Evolutionary conservation across 2,329 filamentous ascomycete genomes (phyloP).

Genomic region (Aureobasidium sp.): DNA sequence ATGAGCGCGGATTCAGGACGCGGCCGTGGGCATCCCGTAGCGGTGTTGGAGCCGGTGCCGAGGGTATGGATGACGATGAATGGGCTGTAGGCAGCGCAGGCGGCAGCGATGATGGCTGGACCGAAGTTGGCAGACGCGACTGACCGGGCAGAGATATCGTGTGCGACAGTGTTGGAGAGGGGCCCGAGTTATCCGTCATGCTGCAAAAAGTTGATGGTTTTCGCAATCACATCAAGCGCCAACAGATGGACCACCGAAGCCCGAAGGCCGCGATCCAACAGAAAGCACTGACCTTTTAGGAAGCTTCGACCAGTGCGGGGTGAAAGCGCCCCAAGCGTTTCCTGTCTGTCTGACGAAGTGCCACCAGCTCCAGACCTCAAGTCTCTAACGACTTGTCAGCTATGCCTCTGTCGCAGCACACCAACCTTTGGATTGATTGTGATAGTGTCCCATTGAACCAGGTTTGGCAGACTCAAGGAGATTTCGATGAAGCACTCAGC

Average conservation of each 20-base stretch:
- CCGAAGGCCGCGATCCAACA: neutral
- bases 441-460: too few species aligned
- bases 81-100: neutral
- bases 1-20: slow-evolving; percentile 33
- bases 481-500: too few species aligned
- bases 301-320: slow-evolving; percentile 1
- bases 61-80: neutral
- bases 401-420: neutral
- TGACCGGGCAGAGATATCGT: neutral
- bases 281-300: neutral
- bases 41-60: neutral
- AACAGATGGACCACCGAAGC: neutral
- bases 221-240: neutral
- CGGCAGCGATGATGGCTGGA: neutral
- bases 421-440: too few species aligned
- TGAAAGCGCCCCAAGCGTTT: neutral
- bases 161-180: neutral
- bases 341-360: neutral
- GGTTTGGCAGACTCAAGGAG: too few species aligned
- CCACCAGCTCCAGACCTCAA: neutral
- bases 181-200: neutral
- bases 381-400: neutral
- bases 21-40: slow-evolving; percentile 24
- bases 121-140: neutral
- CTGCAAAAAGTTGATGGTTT: neutral